Base-by-base conservation (phyloP, 331 rosid species). In the Quercus phellos region DNA sequence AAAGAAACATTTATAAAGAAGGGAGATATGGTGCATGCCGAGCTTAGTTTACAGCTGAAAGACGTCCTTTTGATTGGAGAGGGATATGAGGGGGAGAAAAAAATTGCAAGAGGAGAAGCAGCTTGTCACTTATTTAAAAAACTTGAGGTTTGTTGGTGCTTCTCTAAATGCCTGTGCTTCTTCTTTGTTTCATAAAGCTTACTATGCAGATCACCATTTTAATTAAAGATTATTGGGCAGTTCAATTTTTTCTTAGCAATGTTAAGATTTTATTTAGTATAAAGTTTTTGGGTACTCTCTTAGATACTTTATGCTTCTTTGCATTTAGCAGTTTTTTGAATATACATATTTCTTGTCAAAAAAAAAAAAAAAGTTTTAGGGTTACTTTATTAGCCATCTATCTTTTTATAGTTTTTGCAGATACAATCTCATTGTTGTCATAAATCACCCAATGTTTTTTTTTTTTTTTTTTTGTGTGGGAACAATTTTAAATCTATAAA, bases 81-180 rank as follows among this genome's bases (percentile, higher is more conserved):
- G 55, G 98, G 93, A 74, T 35, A 42, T 27, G 93, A 90, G 22
- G 74, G 63, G 16, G 82, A 63, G 77, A 85, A 81, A 74, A 90
- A 93, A 84, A 67, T 68, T 17, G 96, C 98, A 34, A 92, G 87
- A 85, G 99, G 96, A 82, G 90, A 85, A 74, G 99, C 99, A 35
- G 92, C 98, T 32, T 89, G 81, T 73, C 83, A 16, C 67, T 80
- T 92, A 66, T 84, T 95, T 77, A 84, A 81, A 74, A 84, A 95
- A 58, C 91, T 95, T 55, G 93, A 89, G 99, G 99, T 92, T 58
- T 66, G 78, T 82, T 79, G 53, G 29, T 75, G 77, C 76, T 81
- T 61, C 35, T 76, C 29, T 74, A 53, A 72, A 73, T 77, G 61
- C 42, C 55, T 76, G 59, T 34, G 38, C 74, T 21, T 35, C 43